Percentiles rank a stretch among this genome's conserved stretches.
phyloP scores from a whole-genome alignment of 495 filamentous ascomycete genomes.

The Endocarpon pusillum region DNA sequence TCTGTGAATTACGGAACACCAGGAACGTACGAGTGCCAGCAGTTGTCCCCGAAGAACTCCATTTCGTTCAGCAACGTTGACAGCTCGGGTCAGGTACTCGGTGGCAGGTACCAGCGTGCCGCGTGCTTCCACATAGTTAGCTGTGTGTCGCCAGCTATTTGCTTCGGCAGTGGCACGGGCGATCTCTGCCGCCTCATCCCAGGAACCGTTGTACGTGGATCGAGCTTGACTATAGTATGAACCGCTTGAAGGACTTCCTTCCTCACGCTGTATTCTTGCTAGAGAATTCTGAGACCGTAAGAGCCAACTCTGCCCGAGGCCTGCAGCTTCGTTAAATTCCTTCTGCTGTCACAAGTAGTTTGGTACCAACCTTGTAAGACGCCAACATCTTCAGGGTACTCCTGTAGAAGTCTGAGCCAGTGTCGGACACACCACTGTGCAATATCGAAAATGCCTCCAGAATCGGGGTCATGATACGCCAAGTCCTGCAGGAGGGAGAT shows the following conservation, averaged over 20 bases:
- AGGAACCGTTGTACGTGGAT: not conserved
- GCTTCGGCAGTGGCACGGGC: conserved; percentile 16
- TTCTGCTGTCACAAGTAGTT: not conserved
- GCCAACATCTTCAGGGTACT: conserved; percentile 22
- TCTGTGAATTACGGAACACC: not conserved
- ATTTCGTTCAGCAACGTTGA: conserved; percentile 20
- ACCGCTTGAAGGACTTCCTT: conserved; percentile 20
- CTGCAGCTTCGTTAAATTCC: conserved; percentile 12
- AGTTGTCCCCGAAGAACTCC: conserved; percentile 21
- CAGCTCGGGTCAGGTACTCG: conserved; percentile 29
- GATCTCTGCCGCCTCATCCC: conserved; percentile 4
- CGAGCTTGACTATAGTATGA: not conserved
- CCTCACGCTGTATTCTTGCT: conserved; percentile 27
- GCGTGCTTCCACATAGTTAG: conserved; percentile 33
- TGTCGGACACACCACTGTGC: conserved; percentile 29
- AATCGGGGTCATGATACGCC: conserved; percentile 28
- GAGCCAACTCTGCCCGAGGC: conserved; percentile 32
- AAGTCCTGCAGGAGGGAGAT: conserved; percentile 29
- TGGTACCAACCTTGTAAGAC: conserved; percentile 23
- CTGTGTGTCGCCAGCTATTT: conserved; percentile 19
- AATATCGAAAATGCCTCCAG: conserved; percentile 25
- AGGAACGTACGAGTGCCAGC: conserved; percentile 22
- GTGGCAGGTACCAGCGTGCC: conserved; percentile 27
- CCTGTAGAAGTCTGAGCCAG: conserved; percentile 24
- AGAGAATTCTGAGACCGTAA: conserved; percentile 29